Evolutionary conservation across 441 rosid species (phyloP).

Genomic region (Metrosideros polymorpha): DNA sequence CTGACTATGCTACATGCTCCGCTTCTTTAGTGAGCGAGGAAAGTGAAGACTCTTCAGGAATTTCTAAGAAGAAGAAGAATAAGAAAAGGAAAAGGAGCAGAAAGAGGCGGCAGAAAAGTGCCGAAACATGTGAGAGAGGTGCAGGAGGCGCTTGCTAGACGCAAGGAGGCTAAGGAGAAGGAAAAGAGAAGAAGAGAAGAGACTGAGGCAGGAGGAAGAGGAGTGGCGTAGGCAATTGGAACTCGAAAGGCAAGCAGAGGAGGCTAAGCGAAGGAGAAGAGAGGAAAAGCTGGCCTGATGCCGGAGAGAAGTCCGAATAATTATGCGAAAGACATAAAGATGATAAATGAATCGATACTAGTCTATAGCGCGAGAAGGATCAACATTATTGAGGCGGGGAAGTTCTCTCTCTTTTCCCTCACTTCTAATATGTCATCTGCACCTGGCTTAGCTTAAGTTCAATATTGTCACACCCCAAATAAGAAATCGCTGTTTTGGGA

Average conservation of each 20-base stretch:
- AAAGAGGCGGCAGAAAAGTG: constrained; percentile 66
- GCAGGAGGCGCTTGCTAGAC: constrained; percentile 76
- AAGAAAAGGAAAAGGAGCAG: constrained; percentile 74
- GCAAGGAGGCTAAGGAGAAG: constrained; percentile 67
- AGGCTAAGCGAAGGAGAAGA: constrained; percentile 70
- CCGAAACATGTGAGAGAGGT: constrained; percentile 89
- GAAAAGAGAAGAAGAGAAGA: constrained; percentile 83
- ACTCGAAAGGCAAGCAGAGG: constrained; percentile 86
- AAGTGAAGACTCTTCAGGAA: constrained; percentile 36
- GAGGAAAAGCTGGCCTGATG: constrained; percentile 19
- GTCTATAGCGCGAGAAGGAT: neutral
- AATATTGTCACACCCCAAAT: neutral
- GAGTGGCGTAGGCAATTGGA: constrained; percentile 69
- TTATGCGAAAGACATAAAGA: neutral
- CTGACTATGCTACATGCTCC: neutral
- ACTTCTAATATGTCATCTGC: neutral
- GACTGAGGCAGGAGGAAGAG: constrained; percentile 72
- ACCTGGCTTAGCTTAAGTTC: neutral
- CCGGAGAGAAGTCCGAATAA: neutral
- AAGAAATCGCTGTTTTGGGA: neutral
- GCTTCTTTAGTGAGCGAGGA: constrained; percentile 11
- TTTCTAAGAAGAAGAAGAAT: constrained; percentile 71
- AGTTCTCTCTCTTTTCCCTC: neutral
- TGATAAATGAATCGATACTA: neutral
- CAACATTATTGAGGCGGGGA: neutral